phyloP scores from a whole-genome alignment of 495 filamentous ascomycete species.

The Elasticomyces elasticus region DNA sequence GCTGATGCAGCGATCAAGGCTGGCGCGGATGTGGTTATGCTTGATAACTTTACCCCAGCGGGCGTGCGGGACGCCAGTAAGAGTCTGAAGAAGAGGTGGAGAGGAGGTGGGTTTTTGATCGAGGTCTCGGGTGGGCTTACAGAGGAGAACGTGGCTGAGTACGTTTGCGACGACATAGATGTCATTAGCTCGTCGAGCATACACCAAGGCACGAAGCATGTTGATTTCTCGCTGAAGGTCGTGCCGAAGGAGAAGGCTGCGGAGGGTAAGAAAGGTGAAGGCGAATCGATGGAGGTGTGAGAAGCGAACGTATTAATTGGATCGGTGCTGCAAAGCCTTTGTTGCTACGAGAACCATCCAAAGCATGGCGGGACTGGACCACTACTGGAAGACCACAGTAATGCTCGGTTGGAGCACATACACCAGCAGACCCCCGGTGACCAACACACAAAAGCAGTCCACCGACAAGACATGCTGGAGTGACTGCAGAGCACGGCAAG shows the following conservation, averaged over 20 bases:
- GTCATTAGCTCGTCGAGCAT: constrained; percentile 92
- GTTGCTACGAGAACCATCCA: too few relatives aligned
- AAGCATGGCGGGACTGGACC: too few relatives aligned
- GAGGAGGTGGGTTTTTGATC: constrained; percentile 43
- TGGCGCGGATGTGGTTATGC: constrained; percentile 91
- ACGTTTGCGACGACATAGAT: constrained; percentile 83
- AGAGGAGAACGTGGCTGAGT: constrained; percentile 67
- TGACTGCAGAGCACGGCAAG: too few relatives aligned
- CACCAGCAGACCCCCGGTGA: too few relatives aligned
- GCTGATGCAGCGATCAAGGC: constrained; percentile 83
- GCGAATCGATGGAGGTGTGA: constrained; percentile 12
- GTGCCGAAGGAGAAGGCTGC: constrained; percentile 28
- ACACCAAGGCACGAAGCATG: constrained; percentile 84
- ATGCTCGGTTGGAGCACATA: too few relatives aligned
- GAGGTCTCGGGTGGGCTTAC: constrained; percentile 90
- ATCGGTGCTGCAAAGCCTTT: too few relatives aligned
- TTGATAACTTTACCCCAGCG: constrained; percentile 82
- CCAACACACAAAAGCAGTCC: too few relatives aligned
- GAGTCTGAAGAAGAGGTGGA: constrained; percentile 68
- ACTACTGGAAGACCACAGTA: too few relatives aligned
- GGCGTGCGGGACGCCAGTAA: constrained; percentile 61
- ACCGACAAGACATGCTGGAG: too few relatives aligned
- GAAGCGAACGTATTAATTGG: too few relatives aligned
- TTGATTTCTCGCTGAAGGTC: constrained; percentile 95
- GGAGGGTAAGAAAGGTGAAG: constrained; percentile 20